These are phyloP conservation scores for Aspergillus egyptiacus DNA, from an alignment of 495 filamentous ascomycete species.

Conservation along the genomic window DNA sequence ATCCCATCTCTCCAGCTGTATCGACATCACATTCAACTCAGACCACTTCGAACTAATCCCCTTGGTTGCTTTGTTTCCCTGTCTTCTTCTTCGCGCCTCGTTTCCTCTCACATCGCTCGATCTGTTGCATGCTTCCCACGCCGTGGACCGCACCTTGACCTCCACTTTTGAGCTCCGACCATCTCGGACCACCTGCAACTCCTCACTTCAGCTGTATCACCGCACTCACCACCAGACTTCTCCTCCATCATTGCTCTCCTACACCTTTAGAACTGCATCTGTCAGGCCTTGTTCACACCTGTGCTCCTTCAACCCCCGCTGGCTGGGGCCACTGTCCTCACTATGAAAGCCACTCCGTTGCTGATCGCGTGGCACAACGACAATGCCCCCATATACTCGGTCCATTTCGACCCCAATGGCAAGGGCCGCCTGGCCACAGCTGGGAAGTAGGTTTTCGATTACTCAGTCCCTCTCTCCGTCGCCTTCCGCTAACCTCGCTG, in stretches of 20 bases:
- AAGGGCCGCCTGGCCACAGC: constrained; percentile 90
- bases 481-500: constrained; percentile 6
- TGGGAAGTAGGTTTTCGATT: constrained; percentile 51
- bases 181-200: not conserved
- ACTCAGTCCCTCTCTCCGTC: not conserved
- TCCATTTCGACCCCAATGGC: constrained; percentile 90
- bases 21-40: constrained; percentile 15
- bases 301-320: not conserved
- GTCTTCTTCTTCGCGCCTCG: not conserved
- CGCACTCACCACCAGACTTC: not conserved
- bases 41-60: too few species aligned
- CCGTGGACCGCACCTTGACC: not conserved
- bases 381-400: constrained; percentile 89
- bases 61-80: not conserved
- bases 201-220: not conserved
- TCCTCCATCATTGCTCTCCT: not conserved
- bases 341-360: constrained; percentile 85
- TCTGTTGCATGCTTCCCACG: too few species aligned
- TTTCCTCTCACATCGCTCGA: not conserved
- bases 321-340: constrained; percentile 31
- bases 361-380: constrained; percentile 96
- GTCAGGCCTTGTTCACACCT: too few species aligned
- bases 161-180: not conserved
- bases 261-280: not conserved
- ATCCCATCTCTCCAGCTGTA: not conserved